phyloP scores from a whole-genome alignment of 768 basidiomycete species.

The Filobasidium wieringae region DNA sequence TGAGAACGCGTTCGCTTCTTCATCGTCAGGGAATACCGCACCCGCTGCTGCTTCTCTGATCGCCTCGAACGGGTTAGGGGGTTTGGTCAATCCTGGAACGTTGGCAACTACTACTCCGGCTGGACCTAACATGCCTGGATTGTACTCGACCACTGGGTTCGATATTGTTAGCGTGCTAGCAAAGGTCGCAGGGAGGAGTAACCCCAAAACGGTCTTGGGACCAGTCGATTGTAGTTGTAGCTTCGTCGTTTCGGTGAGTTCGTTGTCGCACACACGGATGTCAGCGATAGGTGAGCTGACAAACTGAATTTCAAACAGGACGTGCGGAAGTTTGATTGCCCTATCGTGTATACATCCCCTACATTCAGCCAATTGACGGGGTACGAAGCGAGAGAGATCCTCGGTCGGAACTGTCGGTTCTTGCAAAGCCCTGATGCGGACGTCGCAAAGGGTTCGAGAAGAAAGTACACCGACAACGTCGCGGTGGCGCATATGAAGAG shows the following conservation, averaged over 20 bases:
- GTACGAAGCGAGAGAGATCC: conserved; percentile 49
- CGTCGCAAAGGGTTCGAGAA: conserved; percentile 47
- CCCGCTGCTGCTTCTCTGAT: conserved; percentile 26
- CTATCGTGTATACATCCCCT: conserved; percentile 83
- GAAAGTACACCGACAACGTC: conserved; percentile 54
- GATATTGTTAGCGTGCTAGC: conserved; percentile 74
- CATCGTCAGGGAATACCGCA: conserved; percentile 26
- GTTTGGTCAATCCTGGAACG: conserved; percentile 19
- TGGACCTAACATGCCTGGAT: conserved; percentile 37
- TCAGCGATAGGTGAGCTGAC: not conserved
- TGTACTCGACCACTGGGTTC: conserved; percentile 86
- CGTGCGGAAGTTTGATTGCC: conserved; percentile 62
- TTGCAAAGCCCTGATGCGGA: conserved; percentile 48
- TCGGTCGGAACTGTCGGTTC: conserved; percentile 69
- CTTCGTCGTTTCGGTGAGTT: conserved; percentile 61
- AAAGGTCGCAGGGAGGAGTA: conserved; percentile 59
- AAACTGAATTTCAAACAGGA: conserved; percentile 43
- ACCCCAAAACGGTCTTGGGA: conserved; percentile 66
- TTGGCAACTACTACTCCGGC: conserved; percentile 16
- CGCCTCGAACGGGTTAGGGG: conserved; percentile 21
- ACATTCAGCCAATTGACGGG: conserved; percentile 53
- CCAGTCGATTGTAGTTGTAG: conserved; percentile 84
- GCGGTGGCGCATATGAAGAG: conserved; percentile 59
- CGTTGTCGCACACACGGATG: not conserved
- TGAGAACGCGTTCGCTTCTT: conserved; percentile 15